Evolutionary conservation across 345 rosid species (phyloP), one percentile per base, ranked within the genome.

Genomic region (Schrenkiella parvula): DNA sequence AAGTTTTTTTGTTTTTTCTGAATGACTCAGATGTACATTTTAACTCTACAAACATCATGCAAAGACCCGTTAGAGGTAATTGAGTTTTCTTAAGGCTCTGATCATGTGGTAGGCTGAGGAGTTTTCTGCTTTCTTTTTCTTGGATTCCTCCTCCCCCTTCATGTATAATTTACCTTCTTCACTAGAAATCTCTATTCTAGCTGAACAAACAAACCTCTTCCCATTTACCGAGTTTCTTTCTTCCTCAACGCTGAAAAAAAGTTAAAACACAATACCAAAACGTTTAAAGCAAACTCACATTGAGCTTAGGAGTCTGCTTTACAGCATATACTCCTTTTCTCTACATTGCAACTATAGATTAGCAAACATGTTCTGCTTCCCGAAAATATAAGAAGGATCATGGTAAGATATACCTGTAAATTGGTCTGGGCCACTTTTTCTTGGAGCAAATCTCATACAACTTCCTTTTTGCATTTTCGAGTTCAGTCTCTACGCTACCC

Each of bases 81-180:
- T 42, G 1, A 52, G 70, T 21, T 77, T 79, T 15, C 76, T 79
- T 31, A 89, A 66, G 19, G 87, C 66, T 17, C 66, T 80, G 25
- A 88, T 73, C 87, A 92, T 81, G 8, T 71, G 79, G 56, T 82
- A 86, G 38, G 95, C 89, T 3, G 95, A 85, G 13, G 95, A 92
- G 72, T 68, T 85, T 68, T 90, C 87, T 25, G 95, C 90, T 41
- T 87, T 85, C 66, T 75, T 87, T 3, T 84, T 77, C 74, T 81
- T 81, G 0, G 82, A 56, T 62, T 75, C 80, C 41, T 81, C 84
- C 2, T 85, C 90, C 41, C 93, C 97, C 14, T 1, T 59, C 59
- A 82, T 84, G 34, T 8, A 63, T 13, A 85, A 50, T 12, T 69
- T 66, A 19, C 80, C 84, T 21, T 82, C 64, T 10, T 13, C 55